A percentile compares a stretch with the other conserved stretches of the same genome.
phyloP scores from a whole-genome alignment of 2,329 filamentous ascomycete genomes.

The Truncatella angustata region DNA sequence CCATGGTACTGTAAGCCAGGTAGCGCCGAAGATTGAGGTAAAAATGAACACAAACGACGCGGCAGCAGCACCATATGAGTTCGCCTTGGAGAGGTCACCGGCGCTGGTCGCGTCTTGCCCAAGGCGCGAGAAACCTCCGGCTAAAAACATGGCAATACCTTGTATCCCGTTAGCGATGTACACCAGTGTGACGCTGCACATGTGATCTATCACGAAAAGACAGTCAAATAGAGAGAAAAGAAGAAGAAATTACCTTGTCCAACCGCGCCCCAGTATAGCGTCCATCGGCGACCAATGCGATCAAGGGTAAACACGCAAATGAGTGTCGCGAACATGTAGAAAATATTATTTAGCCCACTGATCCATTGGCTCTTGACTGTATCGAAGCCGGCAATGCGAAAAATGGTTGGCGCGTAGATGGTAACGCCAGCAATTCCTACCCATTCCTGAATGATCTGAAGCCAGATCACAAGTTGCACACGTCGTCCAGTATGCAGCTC shows the following conservation, averaged over 20 bases:
- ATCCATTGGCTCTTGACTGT: slow-evolving; percentile 63
- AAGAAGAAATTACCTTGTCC: no score
- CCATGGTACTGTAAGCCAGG: slow-evolving; percentile 57
- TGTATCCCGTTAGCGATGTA: no score
- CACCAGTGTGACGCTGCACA: no score
- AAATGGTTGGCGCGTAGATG: slow-evolving; percentile 54
- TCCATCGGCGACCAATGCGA: slow-evolving; percentile 66
- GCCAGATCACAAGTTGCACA: slow-evolving; percentile 68
- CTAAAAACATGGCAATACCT: slow-evolving; percentile 67
- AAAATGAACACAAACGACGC: slow-evolving; percentile 71
- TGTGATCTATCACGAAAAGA: no score
- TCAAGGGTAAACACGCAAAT: slow-evolving; percentile 71
- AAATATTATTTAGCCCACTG: slow-evolving; percentile 51
- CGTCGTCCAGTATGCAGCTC: slow-evolving; percentile 66
- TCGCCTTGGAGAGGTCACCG: slow-evolving; percentile 43
- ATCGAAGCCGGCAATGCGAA: slow-evolving; percentile 65
- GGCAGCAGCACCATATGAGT: slow-evolving; percentile 60
- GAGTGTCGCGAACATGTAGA: slow-evolving; percentile 61
- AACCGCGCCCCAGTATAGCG: slow-evolving; percentile 65
- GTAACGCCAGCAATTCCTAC: slow-evolving; percentile 69
- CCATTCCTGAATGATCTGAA: slow-evolving; percentile 71
- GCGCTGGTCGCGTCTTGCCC: slow-evolving; percentile 46
- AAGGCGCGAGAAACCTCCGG: slow-evolving; percentile 59
- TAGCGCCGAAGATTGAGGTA: slow-evolving; percentile 63
- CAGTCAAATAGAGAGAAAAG: no score